These are phyloP conservation scores for Solanum microdontum DNA, from an alignment of 257 asterid species.

Conservation along the genomic window DNA sequence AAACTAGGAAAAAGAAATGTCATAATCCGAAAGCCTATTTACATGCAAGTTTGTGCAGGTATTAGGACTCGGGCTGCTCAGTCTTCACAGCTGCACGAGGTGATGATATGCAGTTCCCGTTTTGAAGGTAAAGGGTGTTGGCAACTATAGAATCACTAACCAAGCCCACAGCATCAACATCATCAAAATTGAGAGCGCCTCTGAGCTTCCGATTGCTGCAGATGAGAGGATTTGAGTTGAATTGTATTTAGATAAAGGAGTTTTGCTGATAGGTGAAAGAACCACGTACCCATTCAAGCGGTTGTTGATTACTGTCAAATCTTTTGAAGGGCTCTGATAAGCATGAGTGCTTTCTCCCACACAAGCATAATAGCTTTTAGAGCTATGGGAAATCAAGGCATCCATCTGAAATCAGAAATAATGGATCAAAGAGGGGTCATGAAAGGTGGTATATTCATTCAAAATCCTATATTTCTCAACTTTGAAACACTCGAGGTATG, in stretches of 20 bases:
- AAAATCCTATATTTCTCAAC: background rate
- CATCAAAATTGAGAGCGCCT: constrained; percentile 68
- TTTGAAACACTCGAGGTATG: background rate
- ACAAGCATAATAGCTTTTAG: constrained; percentile 92
- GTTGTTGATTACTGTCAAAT: constrained; percentile 73
- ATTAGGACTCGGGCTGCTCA: constrained; percentile 57
- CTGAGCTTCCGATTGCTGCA: constrained; percentile 66
- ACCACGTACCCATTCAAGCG: constrained; percentile 66
- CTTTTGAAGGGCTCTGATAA: constrained; percentile 98
- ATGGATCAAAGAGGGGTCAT: background rate
- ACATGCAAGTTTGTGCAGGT: constrained; percentile 11
- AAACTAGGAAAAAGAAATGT: background rate
- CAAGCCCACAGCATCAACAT: constrained; percentile 70
- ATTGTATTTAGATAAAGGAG: background rate
- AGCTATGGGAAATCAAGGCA: constrained; percentile 72
- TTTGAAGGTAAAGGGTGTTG: constrained; percentile 53
- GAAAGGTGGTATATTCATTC: background rate
- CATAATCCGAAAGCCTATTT: constrained; percentile 17
- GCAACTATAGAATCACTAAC: constrained; percentile 86
- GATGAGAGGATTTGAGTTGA: background rate
- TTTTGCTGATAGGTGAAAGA: background rate
- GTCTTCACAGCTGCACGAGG: constrained; percentile 39
- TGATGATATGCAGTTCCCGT: constrained; percentile 34
- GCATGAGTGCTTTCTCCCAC: constrained; percentile 99
- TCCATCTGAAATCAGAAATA: constrained; percentile 58